Base-by-base conservation (phyloP, 106 monocot species). In the Amphibolis antarctica region DNA sequence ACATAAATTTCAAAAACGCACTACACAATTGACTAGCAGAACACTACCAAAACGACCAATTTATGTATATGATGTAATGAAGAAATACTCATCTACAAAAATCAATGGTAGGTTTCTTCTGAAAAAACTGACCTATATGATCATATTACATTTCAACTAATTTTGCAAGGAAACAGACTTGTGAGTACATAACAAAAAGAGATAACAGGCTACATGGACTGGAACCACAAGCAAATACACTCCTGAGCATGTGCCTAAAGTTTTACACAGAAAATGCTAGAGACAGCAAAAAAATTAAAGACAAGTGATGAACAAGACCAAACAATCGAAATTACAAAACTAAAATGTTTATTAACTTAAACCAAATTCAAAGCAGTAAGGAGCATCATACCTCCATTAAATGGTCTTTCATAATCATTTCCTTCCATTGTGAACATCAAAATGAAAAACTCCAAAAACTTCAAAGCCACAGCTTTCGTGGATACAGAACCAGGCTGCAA, bases 361-460 rank as follows among this genome's bases (percentile, higher is more conserved):
- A 4, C 36, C 36, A 51, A 19, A 62, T 44, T 7, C 19, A 13
- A 12, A 49, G 24, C 3, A 4, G 43, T 3, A 4, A 54, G 23
- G 20, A 21, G 43, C 15, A 28, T 49, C 54, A 53, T 79, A 83
- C 85, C 84, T 85, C 89, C 80, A 28, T 10, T n/a, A 27, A 56
- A 49, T 28, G 70, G 25, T 42, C 66, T 55, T 52, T 73, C 76
- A 60, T 64, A 29, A 64, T 66, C 66, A 63, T 66, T 53, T 10
- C 20, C 67, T 69, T 85, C 85, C 66, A 84, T 60, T 73, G 86
- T 77, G 48, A 84, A 82, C 52, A 69, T 44, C 17, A 86, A 58
- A 66, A 83, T 59, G 73, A 79, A 89, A 29, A 60, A 58, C 73
- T 94, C 89, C 51, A 94, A 62, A 76, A 94, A 94, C 68, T 94